Base-by-base conservation (phyloP, 2,329 filamentous ascomycete genomes). In the Aureobasidium namibiae region DNA sequence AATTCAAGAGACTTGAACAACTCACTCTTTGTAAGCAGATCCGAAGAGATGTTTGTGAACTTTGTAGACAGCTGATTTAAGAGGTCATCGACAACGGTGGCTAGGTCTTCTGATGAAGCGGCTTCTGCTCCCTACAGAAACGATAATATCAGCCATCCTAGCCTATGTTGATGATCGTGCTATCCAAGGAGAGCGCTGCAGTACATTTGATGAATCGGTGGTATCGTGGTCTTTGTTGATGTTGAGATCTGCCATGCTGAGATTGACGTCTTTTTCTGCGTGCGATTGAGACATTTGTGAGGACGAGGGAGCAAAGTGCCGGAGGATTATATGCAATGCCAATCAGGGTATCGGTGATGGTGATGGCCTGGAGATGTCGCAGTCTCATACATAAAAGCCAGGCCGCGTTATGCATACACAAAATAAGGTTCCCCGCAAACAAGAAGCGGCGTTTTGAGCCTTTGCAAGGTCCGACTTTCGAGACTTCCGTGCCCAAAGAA, bases 21-120 rank as follows among this genome's bases (percentile, higher is more conserved):
- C 86, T 71, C 73, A 95, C 91, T 89, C 75, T 95, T 96, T 38
- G 87, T 83, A 67, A 95, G 90, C 61, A 96, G 87, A 74, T 96
- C 92, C 61, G 84, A 87, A 9, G 90, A 95, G 5, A 96, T 85
- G 13, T 83, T 84, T 21, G 88, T 86, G 72, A 96, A 96, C 72
- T 95, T 95, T 72, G 84, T 87, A 54, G 89, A 89, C 0, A 96
- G 76, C 46, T 90, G 87, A 69, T 92, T 90, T 4, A 96, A 78
- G 2, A 96, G 81, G 41, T 96, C 90, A 66, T 96, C 92, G 1
- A 96, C 87, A 1, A 91, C 89, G 4, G 83, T 84, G 2, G 85
- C 85, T 60, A 95, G 81, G 69, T 92, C 87, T 44, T 81, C 78
- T 8, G 78, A 79, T 48, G 77, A 75, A 45, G 80, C 77, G 73